Base-by-base conservation (phyloP, 2,329 filamentous ascomycete species). In the Xylariaceae sp. region DNA sequence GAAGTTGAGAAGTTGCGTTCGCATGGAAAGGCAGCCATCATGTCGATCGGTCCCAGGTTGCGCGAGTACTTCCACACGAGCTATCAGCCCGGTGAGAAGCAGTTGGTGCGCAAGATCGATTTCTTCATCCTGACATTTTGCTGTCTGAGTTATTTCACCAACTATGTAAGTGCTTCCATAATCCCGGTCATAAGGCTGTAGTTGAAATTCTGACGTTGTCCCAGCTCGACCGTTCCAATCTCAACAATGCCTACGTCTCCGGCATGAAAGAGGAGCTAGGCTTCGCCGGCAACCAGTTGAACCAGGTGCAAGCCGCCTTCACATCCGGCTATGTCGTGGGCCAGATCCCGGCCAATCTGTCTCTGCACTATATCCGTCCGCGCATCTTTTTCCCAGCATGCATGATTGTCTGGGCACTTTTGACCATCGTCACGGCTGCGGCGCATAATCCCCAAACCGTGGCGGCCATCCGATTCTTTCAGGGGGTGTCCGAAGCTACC, bases 51-150 rank as follows among this genome's bases (percentile, higher is more conserved):
- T 57, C 57, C 66, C 3, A 64, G 42, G 44, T 47, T 72, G 8
- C 65, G 64, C 53, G 65, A 68, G 42, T 72, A 72, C 55, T 68
- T 72, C 57, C 69, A 67, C 57, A 64, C 62, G 51, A 68, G 70
- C 11, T 71, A 71, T 56, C 63, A 67, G 45, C 70, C 70, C 23
- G 70, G 70, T 11, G 77, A 79, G 64, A 70, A 72, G 37, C 75
- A 74, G 60, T 71, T 86, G 35, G 73, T 86, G 4, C 77, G 75
- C 47, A 85, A 83, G 73, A 82, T 85, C 52, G 84, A 86, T 68
- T 86, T 85, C 66, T 86, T 86, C 72, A 86, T 86, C 65, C 70
- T 87, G 50, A 84, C 81, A 0, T 86, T 86, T 66, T 86, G 84
- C 70, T 87, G 83, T 66, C 67, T 87, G 53, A 80, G 77, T 64